Percentiles rank a stretch among this genome's conserved stretches.
Conservation (phyloP, 2,329 filamentous ascomycete species). For the Grosmannia huntii region DNA sequence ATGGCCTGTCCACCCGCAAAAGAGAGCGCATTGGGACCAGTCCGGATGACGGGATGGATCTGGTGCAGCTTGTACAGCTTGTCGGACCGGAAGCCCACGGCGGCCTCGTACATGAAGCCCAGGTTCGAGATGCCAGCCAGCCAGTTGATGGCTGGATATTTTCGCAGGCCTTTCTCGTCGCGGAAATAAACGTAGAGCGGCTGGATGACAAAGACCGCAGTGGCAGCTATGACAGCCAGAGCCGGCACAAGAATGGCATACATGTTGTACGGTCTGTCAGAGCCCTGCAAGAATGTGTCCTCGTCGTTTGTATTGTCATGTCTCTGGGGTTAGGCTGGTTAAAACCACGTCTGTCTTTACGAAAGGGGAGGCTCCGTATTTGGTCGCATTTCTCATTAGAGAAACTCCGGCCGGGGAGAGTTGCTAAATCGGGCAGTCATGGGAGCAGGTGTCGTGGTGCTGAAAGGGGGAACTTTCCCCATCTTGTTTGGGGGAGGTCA, state of each 20-base stretch:
- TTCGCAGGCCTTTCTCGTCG: slow-evolving; percentile 32
- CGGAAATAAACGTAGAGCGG: slow-evolving; percentile 29
- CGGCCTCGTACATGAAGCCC: slow-evolving; percentile 32
- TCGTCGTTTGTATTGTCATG: no score
- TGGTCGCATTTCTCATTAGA: not conserved
- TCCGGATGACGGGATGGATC: slow-evolving; percentile 29
- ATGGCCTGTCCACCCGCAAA: slow-evolving; percentile 28
- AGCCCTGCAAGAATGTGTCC: no score
- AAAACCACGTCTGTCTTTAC: no score
- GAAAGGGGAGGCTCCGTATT: no score
- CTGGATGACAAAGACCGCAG: slow-evolving; percentile 25
- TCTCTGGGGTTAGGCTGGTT: no score
- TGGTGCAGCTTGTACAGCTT: slow-evolving; percentile 31
- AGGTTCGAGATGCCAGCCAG: slow-evolving; percentile 32
- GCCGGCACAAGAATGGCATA: not conserved
- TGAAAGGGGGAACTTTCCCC: not conserved
- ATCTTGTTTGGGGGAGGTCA: not conserved
- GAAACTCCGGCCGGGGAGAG: not conserved
- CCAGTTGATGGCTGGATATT: slow-evolving; percentile 28
- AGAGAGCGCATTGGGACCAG: slow-evolving; percentile 30
- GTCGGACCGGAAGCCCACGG: slow-evolving; percentile 28
- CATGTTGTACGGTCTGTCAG: not conserved
- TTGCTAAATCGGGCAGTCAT: not conserved
- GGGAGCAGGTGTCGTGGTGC: not conserved
- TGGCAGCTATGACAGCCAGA: not conserved